Evolutionary conservation across 805 yeast genomes (phyloP), one percentile per base, ranked within the genome.

Genomic region (Scheffersomyces lignosus): DNA sequence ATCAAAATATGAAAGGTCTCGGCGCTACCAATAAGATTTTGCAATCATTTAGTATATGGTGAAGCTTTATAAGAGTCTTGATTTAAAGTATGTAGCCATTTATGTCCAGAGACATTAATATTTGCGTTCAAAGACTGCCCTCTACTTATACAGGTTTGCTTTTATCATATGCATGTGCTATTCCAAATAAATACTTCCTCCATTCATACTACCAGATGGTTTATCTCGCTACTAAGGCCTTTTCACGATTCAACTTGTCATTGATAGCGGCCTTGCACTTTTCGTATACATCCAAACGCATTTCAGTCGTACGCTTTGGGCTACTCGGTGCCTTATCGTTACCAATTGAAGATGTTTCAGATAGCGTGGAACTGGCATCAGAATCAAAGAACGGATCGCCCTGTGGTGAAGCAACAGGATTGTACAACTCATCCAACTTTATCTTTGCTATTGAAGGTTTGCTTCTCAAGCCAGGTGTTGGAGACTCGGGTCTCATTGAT

Each of bases 231-330:
- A n/a, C n/a, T n/a, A n/a, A n/a, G n/a, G n/a, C 16, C 27, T 37
- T 42, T 40, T 55, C 65, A 22, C 34, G 29, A 18, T 40, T 41
- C 12, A 62, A 39, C 38, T 53, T 52, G 13, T 54, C 58, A 16
- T 40, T 30, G 4, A 62, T 53, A 2, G 64, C 64, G 3, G 12
- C n/a, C 36, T 47, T 48, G 42, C 66, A 62, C 41, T 60, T 61
- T 13, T 54, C 57, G 43, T 55, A 58, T 10, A 57, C 23, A 9
- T 58, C 62, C 15, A 39, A 26, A 18, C 41, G 33, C 13, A 41
- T 13, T 17, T 42, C 45, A 6, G 24, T 7, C 9, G 7, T 20
- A 20, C 9, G 7, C 10, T 10, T 20, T 7, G 24, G 10, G 10
- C 9, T 18, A 2, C 30, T 33, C 13, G 16, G 30, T 15, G 26